phyloP scores from a whole-genome alignment of 2,329 filamentous ascomycete species.

The Sarocladium brachiariae region DNA sequence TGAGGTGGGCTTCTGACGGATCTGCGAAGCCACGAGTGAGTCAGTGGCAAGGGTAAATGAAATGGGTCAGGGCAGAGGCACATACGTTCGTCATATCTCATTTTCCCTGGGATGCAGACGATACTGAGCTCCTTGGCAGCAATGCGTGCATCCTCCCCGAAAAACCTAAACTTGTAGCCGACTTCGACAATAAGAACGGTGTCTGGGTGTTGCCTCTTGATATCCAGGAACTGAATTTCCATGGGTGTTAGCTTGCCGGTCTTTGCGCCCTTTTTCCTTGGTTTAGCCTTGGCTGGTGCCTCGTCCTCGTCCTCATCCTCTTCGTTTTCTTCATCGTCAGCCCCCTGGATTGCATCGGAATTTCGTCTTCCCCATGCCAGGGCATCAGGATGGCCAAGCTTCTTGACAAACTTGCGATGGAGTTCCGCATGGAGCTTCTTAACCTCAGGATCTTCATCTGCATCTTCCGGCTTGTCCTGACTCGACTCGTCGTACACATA shows the following conservation, averaged over 20 bases:
- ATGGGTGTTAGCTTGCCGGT: slow-evolving; percentile 82
- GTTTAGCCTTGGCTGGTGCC: slow-evolving; percentile 34
- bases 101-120: slow-evolving; percentile 92
- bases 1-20: slow-evolving; percentile 83
- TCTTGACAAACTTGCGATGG: slow-evolving; percentile 82
- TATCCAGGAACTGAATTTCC: slow-evolving; percentile 87
- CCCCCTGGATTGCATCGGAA: slow-evolving; percentile 41
- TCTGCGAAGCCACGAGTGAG: slow-evolving; percentile 35
- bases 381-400: slow-evolving; percentile 80
- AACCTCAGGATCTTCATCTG: slow-evolving; percentile 40
- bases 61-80: slow-evolving; percentile 11
- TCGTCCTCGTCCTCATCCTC: slow-evolving; percentile 55
- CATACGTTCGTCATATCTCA: slow-evolving; percentile 83
- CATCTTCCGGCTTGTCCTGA: slow-evolving; percentile 27
- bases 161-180: slow-evolving; percentile 96
- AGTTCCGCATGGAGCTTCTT: slow-evolving; percentile 60
- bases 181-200: slow-evolving; percentile 89
- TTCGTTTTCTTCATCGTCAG: slow-evolving; percentile 49
- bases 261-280: slow-evolving; percentile 64
- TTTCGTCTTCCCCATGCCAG: slow-evolving; percentile 56
- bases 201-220: slow-evolving; percentile 86
- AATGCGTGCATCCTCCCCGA: slow-evolving; percentile 85
- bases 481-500: slow-evolving; percentile 43
- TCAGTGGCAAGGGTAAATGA: background rate
- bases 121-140: slow-evolving; percentile 90